Base-by-base conservation (phyloP, 306 rosid genomes). In the Echinosophora koreensis region DNA sequence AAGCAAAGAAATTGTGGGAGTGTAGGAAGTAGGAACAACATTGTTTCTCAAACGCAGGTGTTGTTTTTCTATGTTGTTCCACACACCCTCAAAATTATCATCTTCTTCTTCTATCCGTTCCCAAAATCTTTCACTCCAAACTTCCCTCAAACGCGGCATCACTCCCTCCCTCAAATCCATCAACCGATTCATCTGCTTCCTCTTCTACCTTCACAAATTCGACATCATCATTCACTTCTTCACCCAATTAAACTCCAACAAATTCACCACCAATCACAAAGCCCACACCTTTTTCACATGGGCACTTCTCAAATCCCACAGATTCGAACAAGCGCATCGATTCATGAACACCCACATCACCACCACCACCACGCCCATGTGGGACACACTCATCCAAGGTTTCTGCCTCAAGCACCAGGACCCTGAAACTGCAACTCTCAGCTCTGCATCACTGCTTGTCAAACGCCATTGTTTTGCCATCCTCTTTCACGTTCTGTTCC, bases 351-450 rank as follows among this genome's bases (percentile, higher is more conserved):
- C 88, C 71, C 78, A 86, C 78, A 14, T 81, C 57, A 6, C 28
- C 18, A 52, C 82, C 18, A 52, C 82, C 69, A 7, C 64, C 57
- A 78, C 59, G 78, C 83, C 77, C 61, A n/a, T 92, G 75, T 90
- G 96, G 95, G 89, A 95, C 77, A 51, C 85, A 22, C 87, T 94
- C 34, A 85, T 94, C 55, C 93, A 80, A 65, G 87, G 88, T 9
- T 28, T 89, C 13, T 86, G 92, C 51, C 32, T 58, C 66, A 78
- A 84, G 58, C 78, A 27, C 41, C 76, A 75, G 28, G 86, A 89
- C 81, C 93, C 97, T 0, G 86, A 81, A 2, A 90, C 47, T 46
- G 92, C 91, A 28, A 28, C 73, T 90, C 49, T 60, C 78, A 2
- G 44, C 89, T 12, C 55, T 95, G 35, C 81, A 66, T 39, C 85